Evolutionary conservation across 768 basidiomycete genomes (phyloP), one percentile per base, ranked within the genome.

Genomic region (Mycena albidolilacea): DNA sequence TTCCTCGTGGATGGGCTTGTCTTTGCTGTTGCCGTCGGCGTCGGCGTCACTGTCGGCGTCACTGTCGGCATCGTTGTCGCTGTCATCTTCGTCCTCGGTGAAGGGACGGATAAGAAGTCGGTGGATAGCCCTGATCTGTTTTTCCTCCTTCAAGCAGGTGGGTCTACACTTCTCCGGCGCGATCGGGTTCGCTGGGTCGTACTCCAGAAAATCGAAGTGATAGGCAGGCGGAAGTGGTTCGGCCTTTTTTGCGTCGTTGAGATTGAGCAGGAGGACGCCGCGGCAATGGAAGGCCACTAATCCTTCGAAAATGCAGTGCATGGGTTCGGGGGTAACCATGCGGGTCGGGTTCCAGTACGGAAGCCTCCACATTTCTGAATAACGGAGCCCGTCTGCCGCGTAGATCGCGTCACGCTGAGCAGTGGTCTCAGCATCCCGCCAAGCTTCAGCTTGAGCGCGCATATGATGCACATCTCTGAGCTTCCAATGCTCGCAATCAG

Each of bases 221-320:
- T 55, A 57, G 19, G 65, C 55, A 11, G 57, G 67, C 9, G 37
- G 38, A 30, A 35, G n/a, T 43, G 21, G 35, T 19, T 64, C 66
- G 3, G 7, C 2, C 44, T 60, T 61, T 10, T 0, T 5, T 10
- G 71, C 62, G 35, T 17, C 43, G 3, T 66, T 19, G 6, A 30
- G 11, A 57, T 72, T 64, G 48, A 77, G 63, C n/a, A 55, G 35
- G 57, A 73, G 72, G 30, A 77, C 71, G 12, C 62, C 8, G 10
- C 58, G 66, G 23, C 55, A 72, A 48, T 77, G 71, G 30, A 57
- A 64, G 14, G 65, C 14, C 14, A 77, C 37, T 5, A 74, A 17
- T 52, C 79, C 77, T 21, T 78, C 70, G 5, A 74, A 69, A 19
- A 80, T 60, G 46, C 66, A 73, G 64, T 83, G 82, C 81, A 83